Base-by-base conservation (phyloP, 768 basidiomycete species). In the Lactarius akahatsu region DNA sequence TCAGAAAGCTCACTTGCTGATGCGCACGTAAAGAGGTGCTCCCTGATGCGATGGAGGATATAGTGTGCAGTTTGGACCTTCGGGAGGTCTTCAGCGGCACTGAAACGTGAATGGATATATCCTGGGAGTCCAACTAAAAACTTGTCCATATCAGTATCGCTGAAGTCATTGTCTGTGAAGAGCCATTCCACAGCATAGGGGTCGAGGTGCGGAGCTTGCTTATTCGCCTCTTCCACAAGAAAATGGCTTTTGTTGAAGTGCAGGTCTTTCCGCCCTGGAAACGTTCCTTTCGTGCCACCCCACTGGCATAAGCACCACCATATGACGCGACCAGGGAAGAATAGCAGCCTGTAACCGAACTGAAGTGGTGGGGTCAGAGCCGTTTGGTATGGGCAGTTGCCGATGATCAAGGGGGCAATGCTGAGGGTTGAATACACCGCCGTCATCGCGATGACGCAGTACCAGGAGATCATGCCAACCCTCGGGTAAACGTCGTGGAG, bases 371-470 rank as follows among this genome's bases (percentile, higher is more conserved):
- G 52, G 26, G 59, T 65, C 54, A 68, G 15, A 3, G 67, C 54
- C 15, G 67, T 68, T 10, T 58, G 45, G 54, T 62, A 68, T 3
- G 67, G 67, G 6, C 50, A 57, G 15, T 65, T 62, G 47, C 23
- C 15, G 43, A 54, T 43, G 30, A 62, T 41, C 13, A 68, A 36
- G 23, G 67, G 64, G 7, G 40, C 57, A 30, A 68, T 57, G n/a
- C 59, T 68, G 56, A 62, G 45, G 23, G n/a, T 11, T 20, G 41
- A 1, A 43, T 68, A 68, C 2, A 57, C 40, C 1, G 20, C 54
- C 30, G n/a, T 0, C 16, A 43, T 20, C 9, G 10, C 20, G 6
- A 50, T n/a, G n/a, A 68, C 36, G 8, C 23, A 38, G 57, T 18
- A 58, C 23, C 36, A 59, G 18, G 62, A 7, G 30, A 60, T 28